phyloP scores from a whole-genome alignment of 257 asterid species.

The Cinchona pubescens region DNA sequence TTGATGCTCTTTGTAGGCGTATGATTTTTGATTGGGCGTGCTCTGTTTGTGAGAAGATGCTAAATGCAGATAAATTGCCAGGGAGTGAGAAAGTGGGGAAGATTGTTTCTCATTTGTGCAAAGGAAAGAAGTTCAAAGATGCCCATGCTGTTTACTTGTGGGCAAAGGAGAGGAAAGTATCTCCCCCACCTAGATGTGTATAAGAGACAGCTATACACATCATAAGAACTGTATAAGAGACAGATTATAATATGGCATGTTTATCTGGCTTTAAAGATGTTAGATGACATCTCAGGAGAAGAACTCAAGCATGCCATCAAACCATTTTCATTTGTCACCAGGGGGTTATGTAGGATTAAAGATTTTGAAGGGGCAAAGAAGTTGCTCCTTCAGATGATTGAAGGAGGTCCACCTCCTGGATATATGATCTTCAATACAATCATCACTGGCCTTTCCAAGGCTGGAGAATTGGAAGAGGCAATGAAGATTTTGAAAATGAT shows the following conservation, averaged over 20 bases:
- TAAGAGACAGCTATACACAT: no score
- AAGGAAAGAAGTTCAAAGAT: constrained; percentile 60
- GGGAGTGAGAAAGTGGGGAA: constrained; percentile 54
- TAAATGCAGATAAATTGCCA: constrained; percentile 50
- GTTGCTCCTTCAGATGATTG: constrained; percentile 64
- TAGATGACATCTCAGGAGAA: constrained; percentile 45
- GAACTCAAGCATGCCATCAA: constrained; percentile 48
- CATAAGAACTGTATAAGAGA: no score
- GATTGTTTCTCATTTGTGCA: constrained; percentile 61
- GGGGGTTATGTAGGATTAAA: constrained; percentile 66
- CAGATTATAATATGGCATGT: no score
- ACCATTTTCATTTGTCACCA: constrained; percentile 58
- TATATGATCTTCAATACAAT: constrained; percentile 56
- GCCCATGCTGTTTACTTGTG: constrained; percentile 67
- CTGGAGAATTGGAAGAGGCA: constrained; percentile 64
- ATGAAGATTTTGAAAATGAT: constrained; percentile 40
- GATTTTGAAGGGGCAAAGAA: constrained; percentile 59
- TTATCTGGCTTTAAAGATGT: constrained; percentile 57
- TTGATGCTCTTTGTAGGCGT: constrained; percentile 74
- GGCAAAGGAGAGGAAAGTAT: constrained; percentile 57
- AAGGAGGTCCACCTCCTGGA: constrained; percentile 82
- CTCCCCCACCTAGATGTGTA: no score
- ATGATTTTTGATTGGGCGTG: constrained; percentile 59
- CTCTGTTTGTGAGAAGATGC: constrained; percentile 70
- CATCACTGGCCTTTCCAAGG: constrained; percentile 62